Evolutionary conservation across 2,329 filamentous ascomycete genomes (phyloP).

Genomic region (Pyrenophora tritici-repentis): DNA sequence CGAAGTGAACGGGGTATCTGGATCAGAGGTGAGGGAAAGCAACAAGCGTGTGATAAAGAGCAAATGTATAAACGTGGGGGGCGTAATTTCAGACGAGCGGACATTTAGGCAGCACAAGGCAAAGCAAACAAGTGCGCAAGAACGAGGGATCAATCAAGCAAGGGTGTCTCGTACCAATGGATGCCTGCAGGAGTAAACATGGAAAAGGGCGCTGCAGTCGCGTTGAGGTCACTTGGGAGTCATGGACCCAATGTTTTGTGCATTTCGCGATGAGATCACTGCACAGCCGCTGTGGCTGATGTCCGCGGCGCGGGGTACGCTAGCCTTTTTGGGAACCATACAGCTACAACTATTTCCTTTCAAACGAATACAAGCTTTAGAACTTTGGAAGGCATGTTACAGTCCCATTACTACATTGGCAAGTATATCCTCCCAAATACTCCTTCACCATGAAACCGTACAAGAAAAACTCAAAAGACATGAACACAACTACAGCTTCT

Average conservation of each 20-base stretch:
- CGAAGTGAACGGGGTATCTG: conserved; percentile 14
- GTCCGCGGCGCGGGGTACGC: conserved; percentile 7
- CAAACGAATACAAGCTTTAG: too few relatives aligned
- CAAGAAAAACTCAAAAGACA: too few relatives aligned
- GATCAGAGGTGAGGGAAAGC: neutral
- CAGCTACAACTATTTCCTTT: too few relatives aligned
- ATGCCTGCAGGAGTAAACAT: neutral
- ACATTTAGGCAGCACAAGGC: conserved; percentile 25
- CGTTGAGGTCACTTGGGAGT: conserved; percentile 10
- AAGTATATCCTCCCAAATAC: too few relatives aligned
- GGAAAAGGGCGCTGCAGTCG: conserved; percentile 15
- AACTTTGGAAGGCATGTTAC: too few relatives aligned
- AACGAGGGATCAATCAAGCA: conserved; percentile 18
- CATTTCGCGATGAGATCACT: conserved; percentile 18
- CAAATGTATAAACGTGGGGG: conserved; percentile 18
- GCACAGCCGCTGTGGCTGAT: conserved; percentile 7
- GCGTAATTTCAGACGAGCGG: conserved; percentile 17
- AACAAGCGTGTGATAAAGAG: too few relatives aligned
- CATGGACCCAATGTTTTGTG: conserved; percentile 7
- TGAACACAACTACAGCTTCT: conserved; percentile 19
- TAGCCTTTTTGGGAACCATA: conserved; percentile 8
- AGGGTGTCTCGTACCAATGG: conserved; percentile 22
- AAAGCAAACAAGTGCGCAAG: conserved; percentile 2
- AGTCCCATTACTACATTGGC: too few relatives aligned
- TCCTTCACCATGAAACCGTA: too few relatives aligned